Evolutionary conservation across 2,329 filamentous ascomycete species (phyloP).

Genomic region (Xylaria sp.): DNA sequence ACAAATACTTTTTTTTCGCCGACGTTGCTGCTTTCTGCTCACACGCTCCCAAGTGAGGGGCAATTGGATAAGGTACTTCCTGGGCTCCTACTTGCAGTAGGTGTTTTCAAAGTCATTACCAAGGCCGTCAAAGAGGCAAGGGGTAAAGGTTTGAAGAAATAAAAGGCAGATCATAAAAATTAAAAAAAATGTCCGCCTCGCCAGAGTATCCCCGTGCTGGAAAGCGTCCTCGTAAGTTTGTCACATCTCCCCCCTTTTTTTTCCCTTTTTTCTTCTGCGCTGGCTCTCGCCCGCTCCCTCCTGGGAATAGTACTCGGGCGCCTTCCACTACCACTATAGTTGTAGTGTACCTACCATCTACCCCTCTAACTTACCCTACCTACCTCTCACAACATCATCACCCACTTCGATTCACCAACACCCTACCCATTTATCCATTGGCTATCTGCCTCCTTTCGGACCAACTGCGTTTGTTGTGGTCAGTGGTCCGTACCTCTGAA

Average conservation of each 20-base stretch:
- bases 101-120: background rate
- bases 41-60: background rate
- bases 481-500: background rate
- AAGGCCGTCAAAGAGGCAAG: background rate
- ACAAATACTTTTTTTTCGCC: conserved; percentile 13
- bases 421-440: background rate
- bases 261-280: background rate
- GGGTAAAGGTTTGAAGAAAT: background rate
- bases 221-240: conserved; percentile 42
- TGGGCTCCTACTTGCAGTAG: background rate
- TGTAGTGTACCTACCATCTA: background rate
- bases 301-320: background rate
- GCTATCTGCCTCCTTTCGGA: background rate
- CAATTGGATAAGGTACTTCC: too few relatives aligned
- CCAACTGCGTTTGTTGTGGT: background rate
- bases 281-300: background rate
- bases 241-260: background rate
- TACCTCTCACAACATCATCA: background rate
- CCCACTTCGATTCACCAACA: background rate
- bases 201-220: conserved; percentile 40
- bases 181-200: conserved; percentile 34
- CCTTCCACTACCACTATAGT: background rate
- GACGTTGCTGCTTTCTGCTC: background rate
- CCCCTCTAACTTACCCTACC: background rate
- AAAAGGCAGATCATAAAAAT: conserved; percentile 9